These are phyloP conservation scores for Solanum chaucha DNA, from an alignment of 257 asterid species.

Conservation along the genomic window DNA sequence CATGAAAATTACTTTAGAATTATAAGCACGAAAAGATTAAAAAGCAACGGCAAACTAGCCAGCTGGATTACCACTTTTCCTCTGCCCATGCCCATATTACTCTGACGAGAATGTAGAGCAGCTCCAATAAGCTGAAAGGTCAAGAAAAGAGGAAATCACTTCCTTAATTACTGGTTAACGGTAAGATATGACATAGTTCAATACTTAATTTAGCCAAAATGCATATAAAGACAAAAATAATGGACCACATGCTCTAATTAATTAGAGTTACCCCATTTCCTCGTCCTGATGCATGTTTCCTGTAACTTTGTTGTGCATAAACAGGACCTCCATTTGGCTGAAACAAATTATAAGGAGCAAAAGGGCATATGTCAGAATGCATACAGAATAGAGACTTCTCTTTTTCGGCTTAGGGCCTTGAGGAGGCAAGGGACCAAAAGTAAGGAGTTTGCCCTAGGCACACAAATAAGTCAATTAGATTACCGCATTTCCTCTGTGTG, in stretches of 20 bases:
- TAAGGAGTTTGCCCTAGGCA: not conserved
- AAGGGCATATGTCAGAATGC: not conserved
- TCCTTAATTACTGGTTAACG: not conserved
- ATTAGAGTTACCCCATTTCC: conserved; percentile 3
- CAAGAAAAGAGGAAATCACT: not conserved
- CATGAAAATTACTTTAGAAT: not conserved
- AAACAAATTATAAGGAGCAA: not conserved
- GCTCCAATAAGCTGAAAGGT: conserved; percentile 5
- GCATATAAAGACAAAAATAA: not conserved
- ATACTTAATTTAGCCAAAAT: not conserved
- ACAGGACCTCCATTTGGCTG: conserved; percentile 12
- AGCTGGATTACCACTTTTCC: not conserved
- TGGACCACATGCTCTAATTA: not conserved
- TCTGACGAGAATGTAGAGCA: not conserved
- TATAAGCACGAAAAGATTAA: not conserved
- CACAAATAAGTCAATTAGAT: not conserved
- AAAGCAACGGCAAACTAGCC: not conserved
- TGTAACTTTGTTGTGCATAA: not conserved
- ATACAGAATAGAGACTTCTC: not conserved
- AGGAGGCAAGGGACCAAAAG: not conserved
- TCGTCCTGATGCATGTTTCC: conserved; percentile 8
- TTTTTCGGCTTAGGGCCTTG: not conserved
- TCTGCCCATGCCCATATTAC: not conserved
- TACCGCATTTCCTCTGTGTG: conserved; percentile 11
- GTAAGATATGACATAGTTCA: too few species aligned